Evolutionary conservation across 257 asterid genomes (phyloP).

Genomic region (Solanum acaule): DNA sequence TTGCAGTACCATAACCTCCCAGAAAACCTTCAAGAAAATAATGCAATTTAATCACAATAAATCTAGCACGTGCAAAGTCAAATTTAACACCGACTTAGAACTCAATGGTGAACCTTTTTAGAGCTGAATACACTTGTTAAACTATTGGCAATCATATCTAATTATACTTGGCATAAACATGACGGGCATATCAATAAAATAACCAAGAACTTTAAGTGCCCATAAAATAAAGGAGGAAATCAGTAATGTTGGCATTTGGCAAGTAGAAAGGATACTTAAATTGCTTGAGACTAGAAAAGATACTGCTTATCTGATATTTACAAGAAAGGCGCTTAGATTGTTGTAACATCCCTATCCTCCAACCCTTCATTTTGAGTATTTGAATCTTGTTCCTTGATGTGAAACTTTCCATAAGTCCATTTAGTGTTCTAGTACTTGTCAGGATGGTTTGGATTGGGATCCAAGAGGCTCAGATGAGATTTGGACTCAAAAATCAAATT

Average conservation of each 20-base stretch:
- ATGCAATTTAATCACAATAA: background rate
- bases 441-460: background rate
- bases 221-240: background rate
- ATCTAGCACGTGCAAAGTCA: background rate
- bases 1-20: slow-evolving; percentile 93
- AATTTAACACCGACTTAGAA: background rate
- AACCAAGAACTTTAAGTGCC: background rate
- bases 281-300: background rate
- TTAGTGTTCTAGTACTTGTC: background rate
- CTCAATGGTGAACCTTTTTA: background rate
- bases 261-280: background rate
- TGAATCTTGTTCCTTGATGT: background rate
- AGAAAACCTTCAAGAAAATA: slow-evolving; percentile 52
- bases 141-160: background rate
- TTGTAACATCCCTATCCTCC: background rate
- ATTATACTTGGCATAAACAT: background rate
- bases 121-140: background rate
- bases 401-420: background rate
- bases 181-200: background rate
- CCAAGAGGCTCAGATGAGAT: background rate
- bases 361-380: background rate
- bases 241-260: background rate
- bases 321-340: background rate
- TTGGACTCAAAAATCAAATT: background rate
- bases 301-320: background rate